Conservation (phyloP, 2,329 filamentous ascomycete genomes). For the Hymenoscyphus fraxineus region DNA sequence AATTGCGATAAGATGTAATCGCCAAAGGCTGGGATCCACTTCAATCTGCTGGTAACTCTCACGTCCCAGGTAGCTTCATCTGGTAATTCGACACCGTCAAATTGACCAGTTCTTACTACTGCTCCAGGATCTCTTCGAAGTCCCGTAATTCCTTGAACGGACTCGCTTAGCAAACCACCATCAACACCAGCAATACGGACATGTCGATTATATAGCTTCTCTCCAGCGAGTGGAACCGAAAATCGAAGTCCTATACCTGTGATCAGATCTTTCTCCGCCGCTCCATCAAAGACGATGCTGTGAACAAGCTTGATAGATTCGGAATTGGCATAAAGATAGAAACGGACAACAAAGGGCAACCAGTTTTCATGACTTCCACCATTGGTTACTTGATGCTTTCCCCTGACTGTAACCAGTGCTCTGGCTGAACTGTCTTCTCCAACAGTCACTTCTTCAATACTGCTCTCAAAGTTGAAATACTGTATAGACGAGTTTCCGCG, state of each 20-base stretch:
- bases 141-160: slow-evolving; percentile 57
- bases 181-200: slow-evolving; percentile 52
- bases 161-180: slow-evolving; percentile 54
- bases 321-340: slow-evolving; percentile 57
- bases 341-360: slow-evolving; percentile 53
- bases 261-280: slow-evolving; percentile 48
- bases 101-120: slow-evolving; percentile 47
- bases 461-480: slow-evolving; percentile 46
- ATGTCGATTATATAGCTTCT: slow-evolving; percentile 56
- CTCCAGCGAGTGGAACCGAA: slow-evolving; percentile 48
- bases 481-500: slow-evolving; percentile 35
- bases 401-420: slow-evolving; percentile 42
- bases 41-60: slow-evolving; percentile 43
- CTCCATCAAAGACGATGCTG: slow-evolving; percentile 52
- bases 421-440: slow-evolving; percentile 40
- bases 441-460: slow-evolving; percentile 48
- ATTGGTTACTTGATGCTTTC: slow-evolving; percentile 27
- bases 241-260: slow-evolving; percentile 53
- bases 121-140: slow-evolving; percentile 51
- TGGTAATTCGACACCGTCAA: slow-evolving; percentile 44
- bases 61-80: slow-evolving; percentile 45
- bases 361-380: slow-evolving; percentile 42
- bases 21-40: slow-evolving; percentile 57
- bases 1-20: slow-evolving; percentile 56
- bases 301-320: slow-evolving; percentile 53